Evolutionary conservation across 2,329 filamentous ascomycete genomes (phyloP).

Genomic region (Fusarium torreyae): DNA sequence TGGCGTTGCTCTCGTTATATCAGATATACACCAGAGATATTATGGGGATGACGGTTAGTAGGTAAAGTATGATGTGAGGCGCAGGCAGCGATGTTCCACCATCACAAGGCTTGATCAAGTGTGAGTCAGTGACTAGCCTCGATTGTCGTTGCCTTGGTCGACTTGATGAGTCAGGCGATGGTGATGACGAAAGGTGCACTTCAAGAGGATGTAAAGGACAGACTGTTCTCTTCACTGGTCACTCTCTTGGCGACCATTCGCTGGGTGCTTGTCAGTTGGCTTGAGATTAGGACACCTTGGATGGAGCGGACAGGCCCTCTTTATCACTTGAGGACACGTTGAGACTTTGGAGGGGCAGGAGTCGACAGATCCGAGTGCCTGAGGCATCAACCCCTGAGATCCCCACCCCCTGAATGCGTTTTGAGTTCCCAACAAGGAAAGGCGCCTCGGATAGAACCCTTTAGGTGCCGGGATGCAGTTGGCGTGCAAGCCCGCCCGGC

Average conservation of each 20-base stretch:
- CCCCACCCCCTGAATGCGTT: constrained; percentile 35
- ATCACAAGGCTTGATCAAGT: constrained; percentile 41
- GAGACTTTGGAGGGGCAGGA: constrained; percentile 38
- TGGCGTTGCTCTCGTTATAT: constrained; percentile 15
- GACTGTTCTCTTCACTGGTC: constrained; percentile 44
- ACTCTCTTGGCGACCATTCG: constrained; percentile 37
- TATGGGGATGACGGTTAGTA: constrained; percentile 18
- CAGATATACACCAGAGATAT: constrained; percentile 29
- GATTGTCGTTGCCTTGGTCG: constrained; percentile 31
- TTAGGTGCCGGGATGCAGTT: constrained; percentile 33
- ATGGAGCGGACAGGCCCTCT: constrained; percentile 50
- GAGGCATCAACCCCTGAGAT: constrained; percentile 49
- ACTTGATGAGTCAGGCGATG: constrained; percentile 46
- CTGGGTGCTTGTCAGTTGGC: constrained; percentile 34
- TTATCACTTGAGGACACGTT: constrained; percentile 58
- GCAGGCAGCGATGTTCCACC: constrained; percentile 38
- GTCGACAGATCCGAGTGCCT: constrained; percentile 45
- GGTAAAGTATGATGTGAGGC: constrained; percentile 6
- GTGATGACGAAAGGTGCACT: constrained; percentile 32
- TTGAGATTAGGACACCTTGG: constrained; percentile 35
- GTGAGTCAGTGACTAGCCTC: constrained; percentile 46
- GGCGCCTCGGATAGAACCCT: constrained; percentile 30
- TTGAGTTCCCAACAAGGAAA: constrained; percentile 30
- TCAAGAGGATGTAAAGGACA: constrained; percentile 49
- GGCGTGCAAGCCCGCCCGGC: constrained; percentile 11